Conservation (phyloP, 1,284 basidiomycete species). For the Austroboletus novae-zelandiae region DNA sequence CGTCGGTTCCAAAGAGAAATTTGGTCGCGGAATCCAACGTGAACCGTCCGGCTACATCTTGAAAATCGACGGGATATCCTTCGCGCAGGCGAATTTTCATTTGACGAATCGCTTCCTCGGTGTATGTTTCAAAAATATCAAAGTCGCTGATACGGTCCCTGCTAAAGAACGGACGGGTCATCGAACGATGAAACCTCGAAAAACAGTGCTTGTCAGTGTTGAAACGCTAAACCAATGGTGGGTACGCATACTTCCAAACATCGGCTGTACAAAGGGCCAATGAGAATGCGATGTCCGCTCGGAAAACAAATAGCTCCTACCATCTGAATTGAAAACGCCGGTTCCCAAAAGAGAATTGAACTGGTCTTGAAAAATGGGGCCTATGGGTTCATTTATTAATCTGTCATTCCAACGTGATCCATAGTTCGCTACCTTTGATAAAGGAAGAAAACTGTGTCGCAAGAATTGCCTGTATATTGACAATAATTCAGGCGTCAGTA, state of each 20-base stretch:
- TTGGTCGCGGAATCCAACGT: slow-evolving; percentile 49
- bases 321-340: slow-evolving; percentile 63
- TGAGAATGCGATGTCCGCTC: neutral
- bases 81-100: slow-evolving; percentile 41
- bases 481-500: no score
- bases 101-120: slow-evolving; percentile 39
- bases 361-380: slow-evolving; percentile 24
- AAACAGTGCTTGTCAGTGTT: neutral
- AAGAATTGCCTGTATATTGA: slow-evolving; percentile 31
- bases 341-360: slow-evolving; percentile 46
- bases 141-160: slow-evolving; percentile 53
- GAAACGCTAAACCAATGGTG: neutral
- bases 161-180: slow-evolving; percentile 57
- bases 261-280: slow-evolving; percentile 35
- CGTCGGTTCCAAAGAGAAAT: slow-evolving; percentile 46
- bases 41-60: slow-evolving; percentile 47
- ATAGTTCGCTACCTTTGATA: slow-evolving; percentile 37
- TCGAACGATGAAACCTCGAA: slow-evolving; percentile 51
- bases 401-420: neutral
- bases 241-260: slow-evolving; percentile 46
- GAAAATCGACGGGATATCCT: slow-evolving; percentile 49
- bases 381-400: slow-evolving; percentile 4
- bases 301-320: slow-evolving; percentile 25
- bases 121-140: slow-evolving; percentile 50
- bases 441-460: slow-evolving; percentile 41